Percentiles rank a stretch among this genome's conserved stretches.
Conservation (phyloP, 2,329 filamentous ascomycete genomes). For the Leptographium galeiforme region DNA sequence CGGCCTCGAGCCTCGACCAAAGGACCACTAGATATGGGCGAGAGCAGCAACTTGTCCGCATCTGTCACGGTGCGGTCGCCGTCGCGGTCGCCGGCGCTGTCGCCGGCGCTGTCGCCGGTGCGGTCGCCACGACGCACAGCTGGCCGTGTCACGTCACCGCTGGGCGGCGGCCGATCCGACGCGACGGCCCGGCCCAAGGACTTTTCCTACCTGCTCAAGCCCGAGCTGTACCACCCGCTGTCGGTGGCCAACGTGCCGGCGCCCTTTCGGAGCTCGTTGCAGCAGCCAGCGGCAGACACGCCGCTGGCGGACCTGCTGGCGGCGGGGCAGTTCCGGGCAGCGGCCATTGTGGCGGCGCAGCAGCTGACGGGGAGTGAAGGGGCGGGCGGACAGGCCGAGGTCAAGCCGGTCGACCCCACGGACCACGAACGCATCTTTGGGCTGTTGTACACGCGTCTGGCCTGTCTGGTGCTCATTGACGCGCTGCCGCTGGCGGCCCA, state of each 20-base stretch:
- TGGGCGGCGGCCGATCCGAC: neutral
- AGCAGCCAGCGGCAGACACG: constrained; percentile 49
- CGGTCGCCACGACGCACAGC: constrained; percentile 3
- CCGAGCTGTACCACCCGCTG: constrained; percentile 73
- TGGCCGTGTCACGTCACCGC: constrained; percentile 16
- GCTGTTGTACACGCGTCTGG: constrained; percentile 67
- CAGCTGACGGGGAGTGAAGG: constrained; percentile 37
- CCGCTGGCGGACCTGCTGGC: constrained; percentile 55
- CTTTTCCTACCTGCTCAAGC: constrained; percentile 66
- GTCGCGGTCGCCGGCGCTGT: constrained; percentile 3
- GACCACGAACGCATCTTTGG: constrained; percentile 58
- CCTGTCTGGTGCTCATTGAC: constrained; percentile 69
- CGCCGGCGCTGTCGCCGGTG: constrained; percentile 5
- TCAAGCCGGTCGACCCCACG: constrained; percentile 26
- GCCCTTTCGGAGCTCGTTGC: constrained; percentile 55
- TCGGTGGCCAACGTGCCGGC: constrained; percentile 46
- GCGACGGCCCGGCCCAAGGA: constrained; percentile 36
- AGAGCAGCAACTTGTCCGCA: constrained; percentile 27
- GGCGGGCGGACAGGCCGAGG: constrained; percentile 12
- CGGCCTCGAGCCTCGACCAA: constrained; percentile 58
- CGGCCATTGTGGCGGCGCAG: constrained; percentile 54
- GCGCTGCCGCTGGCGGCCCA: constrained; percentile 56
- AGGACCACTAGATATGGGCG: constrained; percentile 62
- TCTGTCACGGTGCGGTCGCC: constrained; percentile 12
- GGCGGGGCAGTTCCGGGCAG: constrained; percentile 65